Evolutionary conservation across 495 filamentous ascomycete genomes (phyloP).

Genomic region (Penicillium bialowiezense): DNA sequence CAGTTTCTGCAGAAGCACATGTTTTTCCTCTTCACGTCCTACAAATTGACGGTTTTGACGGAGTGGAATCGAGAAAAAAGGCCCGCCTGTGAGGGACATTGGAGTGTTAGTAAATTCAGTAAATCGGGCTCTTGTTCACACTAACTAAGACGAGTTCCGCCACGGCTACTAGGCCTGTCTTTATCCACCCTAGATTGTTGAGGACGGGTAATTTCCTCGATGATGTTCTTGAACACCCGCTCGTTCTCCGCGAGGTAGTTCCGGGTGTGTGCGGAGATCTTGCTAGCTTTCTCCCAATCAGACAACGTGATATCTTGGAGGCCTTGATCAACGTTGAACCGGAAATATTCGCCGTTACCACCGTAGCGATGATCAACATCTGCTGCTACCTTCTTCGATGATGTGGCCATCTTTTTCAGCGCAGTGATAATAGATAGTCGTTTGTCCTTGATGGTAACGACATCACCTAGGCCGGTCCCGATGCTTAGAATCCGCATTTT

Average conservation of each 20-base stretch:
- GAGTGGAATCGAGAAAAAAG: no score
- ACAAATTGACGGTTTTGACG: no score
- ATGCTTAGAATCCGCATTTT: conserved; percentile 23
- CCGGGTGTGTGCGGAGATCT: neutral
- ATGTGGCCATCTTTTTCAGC: neutral
- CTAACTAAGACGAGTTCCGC: no score
- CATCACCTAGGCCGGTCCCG: conserved; percentile 21
- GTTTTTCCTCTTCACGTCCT: neutral
- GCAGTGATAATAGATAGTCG: neutral
- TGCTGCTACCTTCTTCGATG: neutral
- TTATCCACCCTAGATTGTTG: no score
- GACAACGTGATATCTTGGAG: neutral
- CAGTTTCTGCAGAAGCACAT: neutral
- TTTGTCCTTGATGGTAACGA: neutral
- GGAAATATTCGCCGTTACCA: neutral
- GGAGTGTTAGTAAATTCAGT: no score
- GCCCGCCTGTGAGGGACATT: no score
- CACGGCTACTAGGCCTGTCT: no score
- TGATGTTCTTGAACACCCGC: neutral
- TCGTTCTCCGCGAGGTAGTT: neutral
- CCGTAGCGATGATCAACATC: neutral
- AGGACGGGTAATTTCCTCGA: neutral
- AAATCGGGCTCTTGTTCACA: no score
- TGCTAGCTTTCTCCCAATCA: conserved; percentile 1
- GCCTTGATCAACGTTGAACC: conserved; percentile 3